Evolutionary conservation across 2,329 filamentous ascomycete species (phyloP).

Genomic region (Botrytis aclada): DNA sequence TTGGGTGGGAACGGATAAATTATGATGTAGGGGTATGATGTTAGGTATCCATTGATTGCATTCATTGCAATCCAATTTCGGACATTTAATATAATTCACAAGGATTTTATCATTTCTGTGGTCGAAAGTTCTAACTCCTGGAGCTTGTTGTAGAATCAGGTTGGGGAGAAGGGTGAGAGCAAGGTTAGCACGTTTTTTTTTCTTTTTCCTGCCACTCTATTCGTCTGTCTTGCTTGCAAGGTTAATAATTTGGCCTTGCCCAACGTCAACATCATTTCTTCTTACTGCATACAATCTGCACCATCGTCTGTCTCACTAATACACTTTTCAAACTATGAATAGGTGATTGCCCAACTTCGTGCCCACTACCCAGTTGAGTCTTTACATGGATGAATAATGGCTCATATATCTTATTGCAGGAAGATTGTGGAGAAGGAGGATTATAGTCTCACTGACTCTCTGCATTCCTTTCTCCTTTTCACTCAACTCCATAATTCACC

Average conservation of each 20-base stretch:
- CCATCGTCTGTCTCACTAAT: neutral
- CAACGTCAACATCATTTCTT: slow-evolving; percentile 10
- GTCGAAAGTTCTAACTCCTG: neutral
- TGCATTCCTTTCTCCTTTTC: neutral
- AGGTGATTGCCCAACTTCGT: neutral
- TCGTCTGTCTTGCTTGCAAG: neutral
- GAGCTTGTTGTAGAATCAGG: neutral
- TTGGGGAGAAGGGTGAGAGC: neutral
- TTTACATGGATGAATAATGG: neutral
- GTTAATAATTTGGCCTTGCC: neutral
- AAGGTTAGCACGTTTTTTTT: neutral
- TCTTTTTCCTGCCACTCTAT: neutral
- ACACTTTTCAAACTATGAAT: neutral
- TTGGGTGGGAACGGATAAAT: neutral
- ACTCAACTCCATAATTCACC: neutral
- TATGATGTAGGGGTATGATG: neutral
- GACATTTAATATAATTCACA: neutral
- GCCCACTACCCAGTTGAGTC: neutral
- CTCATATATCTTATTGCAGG: neutral
- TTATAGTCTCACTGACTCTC: too few relatives aligned
- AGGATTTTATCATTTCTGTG: neutral
- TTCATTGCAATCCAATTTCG: neutral
- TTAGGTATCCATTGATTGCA: neutral
- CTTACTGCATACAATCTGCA: neutral
- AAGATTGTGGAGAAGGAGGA: neutral